phyloP scores from a whole-genome alignment of 1,284 basidiomycete genomes.

The Boletus calvinii region DNA sequence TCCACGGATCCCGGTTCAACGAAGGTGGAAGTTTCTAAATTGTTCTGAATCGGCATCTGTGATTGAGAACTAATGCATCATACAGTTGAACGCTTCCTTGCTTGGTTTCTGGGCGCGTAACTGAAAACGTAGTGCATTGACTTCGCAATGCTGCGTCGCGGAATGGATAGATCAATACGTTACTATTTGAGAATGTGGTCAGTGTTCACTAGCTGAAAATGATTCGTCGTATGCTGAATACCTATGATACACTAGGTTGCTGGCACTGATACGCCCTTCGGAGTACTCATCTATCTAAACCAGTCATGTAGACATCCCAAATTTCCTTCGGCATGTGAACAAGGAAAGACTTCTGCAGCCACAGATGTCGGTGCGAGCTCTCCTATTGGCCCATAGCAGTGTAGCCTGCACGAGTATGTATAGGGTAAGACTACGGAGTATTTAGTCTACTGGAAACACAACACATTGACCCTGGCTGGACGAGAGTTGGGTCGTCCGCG shows the following conservation, averaged over 20 bases:
- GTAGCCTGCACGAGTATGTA: background rate
- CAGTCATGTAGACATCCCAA: constrained; percentile 3
- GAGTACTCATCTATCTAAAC: background rate
- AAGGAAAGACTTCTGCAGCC: background rate
- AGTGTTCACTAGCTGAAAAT: background rate
- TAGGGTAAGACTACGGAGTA: background rate
- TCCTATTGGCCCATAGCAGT: too few relatives aligned
- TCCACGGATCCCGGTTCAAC: constrained; percentile 93
- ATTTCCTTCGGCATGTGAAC: constrained; percentile 12
- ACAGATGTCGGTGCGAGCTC: background rate
- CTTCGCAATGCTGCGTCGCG: background rate
- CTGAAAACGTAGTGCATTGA: constrained; percentile 1
- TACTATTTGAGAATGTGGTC: constrained; percentile 16
- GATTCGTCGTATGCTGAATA: too few relatives aligned
- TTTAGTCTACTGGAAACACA: background rate
- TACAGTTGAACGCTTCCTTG: background rate
- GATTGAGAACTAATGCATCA: background rate
- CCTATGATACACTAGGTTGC: too few relatives aligned
- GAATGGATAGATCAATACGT: constrained; percentile 10
- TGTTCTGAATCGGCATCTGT: too few relatives aligned
- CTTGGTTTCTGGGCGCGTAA: constrained; percentile 12
- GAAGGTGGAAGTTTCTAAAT: constrained; percentile 58
- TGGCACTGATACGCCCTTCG: too few relatives aligned
- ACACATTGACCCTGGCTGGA: background rate
- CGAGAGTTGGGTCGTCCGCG: too few relatives aligned